These are phyloP conservation scores for Pestalotiopsis sp. DNA, from an alignment of 2,329 filamentous ascomycete genomes.

Conservation along the genomic window DNA sequence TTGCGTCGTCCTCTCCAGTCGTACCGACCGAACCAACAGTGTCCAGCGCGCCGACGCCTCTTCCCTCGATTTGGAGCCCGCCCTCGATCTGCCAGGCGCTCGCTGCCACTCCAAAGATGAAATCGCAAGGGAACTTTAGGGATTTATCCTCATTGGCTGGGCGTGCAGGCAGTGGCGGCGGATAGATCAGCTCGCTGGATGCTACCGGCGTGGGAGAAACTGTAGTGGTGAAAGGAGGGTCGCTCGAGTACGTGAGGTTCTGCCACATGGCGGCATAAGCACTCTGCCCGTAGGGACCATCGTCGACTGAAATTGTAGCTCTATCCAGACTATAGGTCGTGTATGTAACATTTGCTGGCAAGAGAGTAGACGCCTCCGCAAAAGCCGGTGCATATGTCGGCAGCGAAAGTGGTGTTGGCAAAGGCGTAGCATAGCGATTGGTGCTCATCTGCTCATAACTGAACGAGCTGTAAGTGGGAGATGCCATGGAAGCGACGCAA, in stretches of 20 bases:
- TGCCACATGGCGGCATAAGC: conserved; percentile 12
- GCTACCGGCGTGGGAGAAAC: conserved; percentile 58
- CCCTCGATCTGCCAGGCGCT: conserved; percentile 50
- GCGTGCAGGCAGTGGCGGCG: conserved; percentile 46
- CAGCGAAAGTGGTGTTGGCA: conserved; percentile 7
- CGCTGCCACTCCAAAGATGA: conserved; percentile 51
- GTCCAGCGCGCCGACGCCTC: conserved; percentile 45
- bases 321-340: conserved; percentile 11
- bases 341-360: conserved; percentile 4
- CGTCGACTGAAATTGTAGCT: not conserved
- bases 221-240: conserved; percentile 41
- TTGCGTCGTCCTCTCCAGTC: conserved; percentile 26
- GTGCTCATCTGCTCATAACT: conserved; percentile 11
- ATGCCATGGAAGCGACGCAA: conserved; percentile 2
- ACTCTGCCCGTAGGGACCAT: conserved; percentile 11
- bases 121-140: conserved; percentile 50
- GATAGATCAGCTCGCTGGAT: conserved; percentile 55
- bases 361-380: not conserved
- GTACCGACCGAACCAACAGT: conserved; percentile 32
- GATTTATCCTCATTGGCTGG: conserved; percentile 47
- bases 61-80: conserved; percentile 45
- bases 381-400: conserved; percentile 6
- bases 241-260: conserved; percentile 1
- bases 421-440: conserved; percentile 9
- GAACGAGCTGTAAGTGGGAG: conserved; percentile 9